Percentiles rank a stretch among this genome's conserved stretches.
phyloP scores from a whole-genome alignment of 352 stramenopile species.

The Phytophthora macrochlamydospora region DNA sequence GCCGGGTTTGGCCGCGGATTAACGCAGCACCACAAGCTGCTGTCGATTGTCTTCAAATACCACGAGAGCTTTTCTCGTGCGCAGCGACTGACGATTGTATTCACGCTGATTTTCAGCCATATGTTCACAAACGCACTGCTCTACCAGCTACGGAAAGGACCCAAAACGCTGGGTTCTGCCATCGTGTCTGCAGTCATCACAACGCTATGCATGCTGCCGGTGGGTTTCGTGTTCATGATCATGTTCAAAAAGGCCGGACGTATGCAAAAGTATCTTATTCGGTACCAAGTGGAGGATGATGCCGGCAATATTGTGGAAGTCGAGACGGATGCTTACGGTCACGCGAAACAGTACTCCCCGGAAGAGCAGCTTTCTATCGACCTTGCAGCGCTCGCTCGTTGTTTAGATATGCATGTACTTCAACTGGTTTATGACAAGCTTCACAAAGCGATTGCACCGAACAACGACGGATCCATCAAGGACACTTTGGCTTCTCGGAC shows the following conservation, averaged over 20 bases:
- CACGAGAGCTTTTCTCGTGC: constrained; percentile 69
- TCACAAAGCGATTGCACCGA: constrained; percentile 29
- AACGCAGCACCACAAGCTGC: constrained; percentile 71
- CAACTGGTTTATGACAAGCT: constrained; percentile 41
- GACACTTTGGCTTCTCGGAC: constrained; percentile 16
- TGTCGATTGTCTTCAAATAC: constrained; percentile 78
- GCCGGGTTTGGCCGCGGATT: constrained; percentile 51
- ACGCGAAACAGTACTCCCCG: constrained; percentile 50
- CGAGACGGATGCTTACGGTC: constrained; percentile 67
- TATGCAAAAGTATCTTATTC: constrained; percentile 64
- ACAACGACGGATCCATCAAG: constrained; percentile 5
- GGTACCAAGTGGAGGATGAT: constrained; percentile 68
- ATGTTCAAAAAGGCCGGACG: constrained; percentile 78
- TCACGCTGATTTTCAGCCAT: constrained; percentile 70
- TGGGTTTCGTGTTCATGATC: constrained; percentile 65
- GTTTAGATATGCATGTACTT: constrained; percentile 38
- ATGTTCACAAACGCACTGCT: constrained; percentile 78
- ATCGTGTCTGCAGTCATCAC: constrained; percentile 65
- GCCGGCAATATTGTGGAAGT: constrained; percentile 65
- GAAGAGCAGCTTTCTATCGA: constrained; percentile 59
- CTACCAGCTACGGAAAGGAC: constrained; percentile 53
- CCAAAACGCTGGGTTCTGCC: constrained; percentile 51
- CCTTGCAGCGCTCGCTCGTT: constrained; percentile 54
- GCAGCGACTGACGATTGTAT: constrained; percentile 70
- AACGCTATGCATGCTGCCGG: constrained; percentile 65